Evolutionary conservation across 164 flowering plant species (phyloP).

Genomic region (grape (Vitis vinifera)): DNA sequence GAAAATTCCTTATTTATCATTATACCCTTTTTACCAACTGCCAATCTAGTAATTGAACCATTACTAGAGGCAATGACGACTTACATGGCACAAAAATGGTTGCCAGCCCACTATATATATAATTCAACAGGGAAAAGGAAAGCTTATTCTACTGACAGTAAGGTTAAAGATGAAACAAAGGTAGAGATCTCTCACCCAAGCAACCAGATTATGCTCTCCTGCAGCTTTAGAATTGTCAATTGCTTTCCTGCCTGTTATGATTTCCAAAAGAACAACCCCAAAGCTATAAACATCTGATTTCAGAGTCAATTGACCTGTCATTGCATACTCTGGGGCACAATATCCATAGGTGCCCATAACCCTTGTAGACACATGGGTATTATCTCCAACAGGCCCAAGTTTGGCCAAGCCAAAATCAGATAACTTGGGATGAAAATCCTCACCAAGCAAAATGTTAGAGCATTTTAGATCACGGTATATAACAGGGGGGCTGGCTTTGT

Average conservation of each 20-base stretch:
- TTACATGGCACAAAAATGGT: no score
- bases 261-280: slow-evolving; percentile 44
- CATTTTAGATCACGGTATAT: slow-evolving; percentile 43
- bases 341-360: slow-evolving; percentile 50
- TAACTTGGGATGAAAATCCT: slow-evolving; percentile 35
- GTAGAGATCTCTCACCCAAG: slow-evolving; percentile 34
- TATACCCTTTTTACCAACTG: no score
- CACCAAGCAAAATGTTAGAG: slow-evolving; percentile 40
- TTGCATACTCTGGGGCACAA: slow-evolving; percentile 50
- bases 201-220: slow-evolving; percentile 40
- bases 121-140: neutral
- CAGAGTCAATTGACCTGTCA: slow-evolving; percentile 41
- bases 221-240: slow-evolving; percentile 32
- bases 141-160: no score
- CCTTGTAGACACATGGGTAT: slow-evolving; percentile 44
- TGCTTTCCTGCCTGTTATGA: slow-evolving; percentile 42
- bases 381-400: slow-evolving; percentile 45
- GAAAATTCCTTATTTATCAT: no score
- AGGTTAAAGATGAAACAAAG: no score
- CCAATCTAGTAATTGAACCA: no score
- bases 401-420: slow-evolving; percentile 49
- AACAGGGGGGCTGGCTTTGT: slow-evolving; percentile 40
- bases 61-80: no score
- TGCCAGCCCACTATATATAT: neutral
- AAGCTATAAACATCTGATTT: slow-evolving; percentile 50